Evolutionary conservation across 2,329 filamentous ascomycete genomes (phyloP).

Genomic region (Arthrocladium fulminans): DNA sequence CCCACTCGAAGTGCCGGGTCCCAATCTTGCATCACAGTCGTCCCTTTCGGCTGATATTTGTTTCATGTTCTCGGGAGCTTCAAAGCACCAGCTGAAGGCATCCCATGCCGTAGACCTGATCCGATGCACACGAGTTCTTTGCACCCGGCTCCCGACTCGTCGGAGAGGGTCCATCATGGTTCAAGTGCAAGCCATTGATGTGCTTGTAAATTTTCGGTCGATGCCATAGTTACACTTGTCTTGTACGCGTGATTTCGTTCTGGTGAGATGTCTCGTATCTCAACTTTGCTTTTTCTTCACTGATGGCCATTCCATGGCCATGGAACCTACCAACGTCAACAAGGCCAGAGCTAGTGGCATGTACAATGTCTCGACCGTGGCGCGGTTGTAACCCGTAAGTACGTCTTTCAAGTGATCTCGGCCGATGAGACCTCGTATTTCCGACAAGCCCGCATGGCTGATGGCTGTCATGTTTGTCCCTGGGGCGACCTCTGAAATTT

Average conservation of each 20-base stretch:
- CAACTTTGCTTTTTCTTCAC: conserved; percentile 13
- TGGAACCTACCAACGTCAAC: conserved; percentile 10
- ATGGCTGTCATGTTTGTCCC: conserved; percentile 11
- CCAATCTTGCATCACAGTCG: background rate
- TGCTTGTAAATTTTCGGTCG: no score
- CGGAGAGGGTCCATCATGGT: background rate
- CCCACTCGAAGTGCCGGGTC: background rate
- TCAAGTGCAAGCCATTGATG: background rate
- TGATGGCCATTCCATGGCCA: conserved; percentile 11
- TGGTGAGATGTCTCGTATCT: background rate
- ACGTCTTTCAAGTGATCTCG: conserved; percentile 11
- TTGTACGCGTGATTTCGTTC: background rate
- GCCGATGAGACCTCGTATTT: conserved; percentile 10
- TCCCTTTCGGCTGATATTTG: background rate
- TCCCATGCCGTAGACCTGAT: background rate
- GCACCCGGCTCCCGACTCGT: background rate
- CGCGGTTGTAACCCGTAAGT: conserved; percentile 13
- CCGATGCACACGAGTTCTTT: background rate
- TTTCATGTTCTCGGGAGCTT: background rate
- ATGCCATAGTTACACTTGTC: no score
- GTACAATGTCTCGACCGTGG: conserved; percentile 14
- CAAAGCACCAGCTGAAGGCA: background rate
- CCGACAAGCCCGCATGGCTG: conserved; percentile 12
- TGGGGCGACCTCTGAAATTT: conserved; percentile 8
- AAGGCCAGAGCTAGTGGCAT: conserved; percentile 13